Conservation (phyloP, 2,329 filamentous ascomycete genomes). For the Penicillium italicum region DNA sequence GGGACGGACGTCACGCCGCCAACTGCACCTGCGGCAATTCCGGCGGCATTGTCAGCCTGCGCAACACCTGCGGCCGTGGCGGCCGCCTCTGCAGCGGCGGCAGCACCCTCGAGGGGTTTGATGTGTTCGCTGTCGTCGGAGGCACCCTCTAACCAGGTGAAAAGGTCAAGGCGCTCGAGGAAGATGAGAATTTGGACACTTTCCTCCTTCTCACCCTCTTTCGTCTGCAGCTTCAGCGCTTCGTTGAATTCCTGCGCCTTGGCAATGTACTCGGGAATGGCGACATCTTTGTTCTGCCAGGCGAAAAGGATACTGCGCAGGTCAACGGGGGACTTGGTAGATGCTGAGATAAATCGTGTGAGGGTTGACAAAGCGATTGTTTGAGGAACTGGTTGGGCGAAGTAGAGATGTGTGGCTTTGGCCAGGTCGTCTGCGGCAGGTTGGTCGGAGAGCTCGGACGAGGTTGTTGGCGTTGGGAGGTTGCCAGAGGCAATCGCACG, state of each 20-base stretch:
- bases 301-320: slow-evolving; percentile 94
- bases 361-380: slow-evolving; percentile 66
- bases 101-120: slow-evolving; percentile 68
- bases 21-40: slow-evolving; percentile 50
- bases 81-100: slow-evolving; percentile 43
- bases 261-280: slow-evolving; percentile 87
- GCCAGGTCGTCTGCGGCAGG: slow-evolving; percentile 63
- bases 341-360: slow-evolving; percentile 83
- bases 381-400: slow-evolving; percentile 59
- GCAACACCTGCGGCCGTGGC: slow-evolving; percentile 39
- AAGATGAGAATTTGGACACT: slow-evolving; percentile 86
- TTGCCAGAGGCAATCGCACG: slow-evolving; percentile 71
- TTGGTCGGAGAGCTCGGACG: slow-evolving; percentile 59
- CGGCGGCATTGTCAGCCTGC: slow-evolving; percentile 45
- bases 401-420: slow-evolving; percentile 73
- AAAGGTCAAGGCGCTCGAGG: slow-evolving; percentile 84
- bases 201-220: slow-evolving; percentile 40
- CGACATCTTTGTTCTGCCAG: slow-evolving; percentile 87
- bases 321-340: slow-evolving; percentile 65
- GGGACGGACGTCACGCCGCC: slow-evolving; percentile 42
- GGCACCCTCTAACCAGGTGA: slow-evolving; percentile 88
- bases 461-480: slow-evolving; percentile 70
- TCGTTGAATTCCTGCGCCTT: slow-evolving; percentile 77
- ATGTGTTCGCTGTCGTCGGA: slow-evolving; percentile 92
- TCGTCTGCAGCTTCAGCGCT: slow-evolving; percentile 53